Base-by-base conservation (phyloP, 106 monocot species). In the Posidonia australis region DNA sequence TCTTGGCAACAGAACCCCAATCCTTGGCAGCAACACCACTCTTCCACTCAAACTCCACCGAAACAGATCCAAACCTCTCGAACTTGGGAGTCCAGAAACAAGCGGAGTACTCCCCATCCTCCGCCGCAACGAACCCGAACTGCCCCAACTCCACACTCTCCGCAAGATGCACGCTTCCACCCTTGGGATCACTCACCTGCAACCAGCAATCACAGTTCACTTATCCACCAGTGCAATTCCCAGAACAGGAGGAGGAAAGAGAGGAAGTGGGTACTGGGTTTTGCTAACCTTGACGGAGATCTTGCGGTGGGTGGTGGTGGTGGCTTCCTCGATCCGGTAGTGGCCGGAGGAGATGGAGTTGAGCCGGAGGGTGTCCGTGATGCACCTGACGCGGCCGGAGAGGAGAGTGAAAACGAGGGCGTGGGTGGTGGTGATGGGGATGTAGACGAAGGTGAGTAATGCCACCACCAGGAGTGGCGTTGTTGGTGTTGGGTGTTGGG, bases 161-260 rank as follows among this genome's bases (percentile, higher is more conserved):
- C 10, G 76, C 76, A 44, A 63, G 68, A 67, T 91, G 90, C 45
- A 91, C 64, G 66, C 54, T 86, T 46, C 80, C 78, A 2, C 90
- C 90, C 44, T 86, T 78, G 23, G 90, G 86, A 14, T 86, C 86
- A 19, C 77, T 90, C 46, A 86, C 90, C 90, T n/a, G n/a, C n/a
- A n/a, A n/a, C n/a, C n/a, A n/a, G n/a, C n/a, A n/a, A n/a, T n/a
- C n/a, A n/a, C n/a, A n/a, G n/a, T n/a, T n/a, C n/a, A n/a, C n/a
- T n/a, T n/a, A n/a, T n/a, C n/a, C n/a, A n/a, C n/a, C n/a, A n/a
- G n/a, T n/a, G n/a, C n/a, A n/a, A n/a, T n/a, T n/a, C n/a, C n/a
- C n/a, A n/a, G n/a, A n/a, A n/a, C n/a, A n/a, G n/a, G n/a, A n/a
- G n/a, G n/a, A n/a, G n/a, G n/a, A n/a, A n/a, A n/a, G n/a, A n/a